phyloP scores from a whole-genome alignment of 2,329 filamentous ascomycete species.

The Epicoccum nigrum region DNA sequence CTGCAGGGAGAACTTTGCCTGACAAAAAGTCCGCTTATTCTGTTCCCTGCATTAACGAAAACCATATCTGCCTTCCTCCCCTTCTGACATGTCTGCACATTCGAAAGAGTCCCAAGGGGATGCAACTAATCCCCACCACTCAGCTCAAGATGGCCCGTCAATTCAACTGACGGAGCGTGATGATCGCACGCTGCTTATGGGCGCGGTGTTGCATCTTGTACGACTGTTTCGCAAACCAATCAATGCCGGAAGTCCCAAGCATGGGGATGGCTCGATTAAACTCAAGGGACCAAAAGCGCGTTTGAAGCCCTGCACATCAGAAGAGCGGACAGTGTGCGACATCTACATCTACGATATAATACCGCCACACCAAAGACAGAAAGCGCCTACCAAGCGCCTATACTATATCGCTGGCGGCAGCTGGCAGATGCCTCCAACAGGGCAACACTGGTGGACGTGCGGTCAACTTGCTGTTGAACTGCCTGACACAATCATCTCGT shows the following conservation, averaged over 20 bases:
- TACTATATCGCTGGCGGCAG: constrained; percentile 64
- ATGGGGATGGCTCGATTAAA: constrained; percentile 50
- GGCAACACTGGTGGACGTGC: constrained; percentile 60
- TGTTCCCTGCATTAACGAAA: background rate
- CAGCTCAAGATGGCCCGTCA: constrained; percentile 16
- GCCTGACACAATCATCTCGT: constrained; percentile 50
- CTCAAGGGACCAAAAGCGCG: constrained; percentile 47
- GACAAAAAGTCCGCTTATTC: background rate
- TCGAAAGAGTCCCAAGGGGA: background rate
- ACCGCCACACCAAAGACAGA: constrained; percentile 21
- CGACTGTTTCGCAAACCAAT: constrained; percentile 47
- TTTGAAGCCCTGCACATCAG: constrained; percentile 43
- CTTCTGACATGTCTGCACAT: background rate
- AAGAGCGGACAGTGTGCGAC: constrained; percentile 50
- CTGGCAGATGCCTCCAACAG: constrained; percentile 59
- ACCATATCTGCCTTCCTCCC: background rate
- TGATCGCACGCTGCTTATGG: constrained; percentile 49
- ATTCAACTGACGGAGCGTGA: constrained; percentile 47
- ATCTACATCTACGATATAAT: constrained; percentile 56
- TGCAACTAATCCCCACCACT: background rate
- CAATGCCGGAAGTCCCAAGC: constrained; percentile 35
- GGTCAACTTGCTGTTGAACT: constrained; percentile 54
- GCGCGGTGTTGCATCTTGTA: constrained; percentile 47
- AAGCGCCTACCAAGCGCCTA: constrained; percentile 45
- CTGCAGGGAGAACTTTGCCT: background rate